phyloP scores from a whole-genome alignment of 2,329 filamentous ascomycete genomes.

The Epichloe sp. region DNA sequence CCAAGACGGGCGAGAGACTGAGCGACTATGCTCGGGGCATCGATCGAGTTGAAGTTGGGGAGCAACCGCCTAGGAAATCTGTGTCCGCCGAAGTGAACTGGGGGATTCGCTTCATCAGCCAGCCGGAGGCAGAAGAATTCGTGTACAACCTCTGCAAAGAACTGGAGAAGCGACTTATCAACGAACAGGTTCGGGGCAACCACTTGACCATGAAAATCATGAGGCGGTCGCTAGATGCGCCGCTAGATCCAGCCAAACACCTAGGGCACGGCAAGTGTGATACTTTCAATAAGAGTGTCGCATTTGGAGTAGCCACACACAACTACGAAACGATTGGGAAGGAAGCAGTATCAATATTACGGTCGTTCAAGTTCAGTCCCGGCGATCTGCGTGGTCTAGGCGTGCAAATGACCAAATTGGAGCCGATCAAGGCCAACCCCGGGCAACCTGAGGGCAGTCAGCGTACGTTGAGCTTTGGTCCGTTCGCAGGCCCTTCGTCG shows the following conservation, averaged over 20 bases:
- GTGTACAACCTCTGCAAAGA: conserved; percentile 75
- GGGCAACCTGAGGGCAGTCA: conserved; percentile 56
- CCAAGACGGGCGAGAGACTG: conserved; percentile 83
- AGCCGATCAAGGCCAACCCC: conserved; percentile 52
- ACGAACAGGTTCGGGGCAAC: conserved; percentile 74
- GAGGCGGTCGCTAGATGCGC: conserved; percentile 73
- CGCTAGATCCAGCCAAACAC: conserved; percentile 83
- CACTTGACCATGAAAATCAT: conserved; percentile 93
- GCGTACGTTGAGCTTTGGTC: conserved; percentile 60
- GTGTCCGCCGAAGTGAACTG: conserved; percentile 96
- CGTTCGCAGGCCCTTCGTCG: conserved; percentile 27
- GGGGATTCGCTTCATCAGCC: conserved; percentile 89
- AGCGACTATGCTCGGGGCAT: conserved; percentile 86
- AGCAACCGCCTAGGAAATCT: conserved; percentile 76
- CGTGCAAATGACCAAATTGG: conserved; percentile 85
- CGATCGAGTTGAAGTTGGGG: conserved; percentile 73
- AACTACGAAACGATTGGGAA: conserved; percentile 56
- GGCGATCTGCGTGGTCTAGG: conserved; percentile 89
- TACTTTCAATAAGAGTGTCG: conserved; percentile 75
- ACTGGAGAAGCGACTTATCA: conserved; percentile 64
- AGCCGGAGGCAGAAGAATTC: conserved; percentile 90
- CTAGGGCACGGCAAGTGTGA: conserved; percentile 93
- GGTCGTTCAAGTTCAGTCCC: conserved; percentile 70
- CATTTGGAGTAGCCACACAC: conserved; percentile 77
- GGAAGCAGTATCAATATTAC: conserved; percentile 74